These are phyloP conservation scores for Hymenoscyphus salicellus DNA, from an alignment of 2,329 filamentous ascomycete genomes.

Conservation along the genomic window DNA sequence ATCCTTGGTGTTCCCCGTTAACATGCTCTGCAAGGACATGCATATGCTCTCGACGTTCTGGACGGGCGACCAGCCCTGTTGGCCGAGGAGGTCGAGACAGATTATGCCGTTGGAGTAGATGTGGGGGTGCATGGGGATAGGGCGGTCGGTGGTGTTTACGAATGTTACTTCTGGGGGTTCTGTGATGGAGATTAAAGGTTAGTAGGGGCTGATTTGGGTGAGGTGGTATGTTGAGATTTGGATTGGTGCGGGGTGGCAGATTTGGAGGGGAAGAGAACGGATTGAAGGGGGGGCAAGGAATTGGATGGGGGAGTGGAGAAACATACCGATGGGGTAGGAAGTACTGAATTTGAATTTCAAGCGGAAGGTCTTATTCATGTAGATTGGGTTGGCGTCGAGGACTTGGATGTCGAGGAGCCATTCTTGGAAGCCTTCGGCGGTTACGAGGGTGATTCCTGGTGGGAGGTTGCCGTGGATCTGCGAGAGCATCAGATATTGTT, in stretches of 20 bases:
- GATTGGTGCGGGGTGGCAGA: neutral
- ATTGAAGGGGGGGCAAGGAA: neutral
- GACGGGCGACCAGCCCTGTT: slow-evolving; percentile 90
- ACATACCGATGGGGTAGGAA: slow-evolving; percentile 83
- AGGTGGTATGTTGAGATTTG: neutral
- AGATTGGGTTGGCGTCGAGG: slow-evolving; percentile 85
- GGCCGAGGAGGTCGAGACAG: slow-evolving; percentile 86
- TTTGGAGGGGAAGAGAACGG: neutral
- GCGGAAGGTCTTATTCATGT: slow-evolving; percentile 74
- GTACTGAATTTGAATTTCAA: slow-evolving; percentile 82
- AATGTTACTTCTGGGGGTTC: slow-evolving; percentile 96
- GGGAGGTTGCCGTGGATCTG: slow-evolving; percentile 42
- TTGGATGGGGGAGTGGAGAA: neutral
- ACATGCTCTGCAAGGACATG: slow-evolving; percentile 97
- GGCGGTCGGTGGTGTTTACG: slow-evolving; percentile 58
- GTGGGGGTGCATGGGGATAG: slow-evolving; percentile 92
- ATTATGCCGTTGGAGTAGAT: slow-evolving; percentile 98
- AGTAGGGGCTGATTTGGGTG: neutral
- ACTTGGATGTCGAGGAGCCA: slow-evolving; percentile 93
- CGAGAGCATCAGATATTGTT: neutral
- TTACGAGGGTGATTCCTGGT: slow-evolving; percentile 73
- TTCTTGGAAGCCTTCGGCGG: slow-evolving; percentile 78
- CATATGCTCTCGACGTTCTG: slow-evolving; percentile 96
- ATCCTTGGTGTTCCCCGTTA: slow-evolving; percentile 89
- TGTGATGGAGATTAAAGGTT: slow-evolving; percentile 37